Evolutionary conservation across 345 rosid species (phyloP).

Genomic region (Tarenaya hassleriana): DNA sequence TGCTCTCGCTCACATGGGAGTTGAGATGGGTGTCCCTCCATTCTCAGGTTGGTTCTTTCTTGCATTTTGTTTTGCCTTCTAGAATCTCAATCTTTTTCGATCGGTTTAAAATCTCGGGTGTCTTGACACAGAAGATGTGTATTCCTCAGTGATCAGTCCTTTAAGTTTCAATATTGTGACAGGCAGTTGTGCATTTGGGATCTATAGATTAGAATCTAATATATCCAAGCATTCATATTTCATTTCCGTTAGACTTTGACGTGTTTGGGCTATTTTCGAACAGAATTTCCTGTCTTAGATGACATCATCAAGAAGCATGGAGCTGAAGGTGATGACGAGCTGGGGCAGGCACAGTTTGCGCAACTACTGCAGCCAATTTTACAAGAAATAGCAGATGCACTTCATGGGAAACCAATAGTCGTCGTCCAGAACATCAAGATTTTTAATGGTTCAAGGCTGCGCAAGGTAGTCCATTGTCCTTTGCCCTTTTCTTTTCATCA

Average conservation of each 20-base stretch:
- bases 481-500: constrained; percentile 1
- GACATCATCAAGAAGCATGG: constrained; percentile 68
- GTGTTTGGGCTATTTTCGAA: constrained; percentile 10
- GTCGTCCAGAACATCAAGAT: constrained; percentile 48
- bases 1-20: constrained; percentile 74
- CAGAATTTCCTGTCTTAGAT: constrained; percentile 61
- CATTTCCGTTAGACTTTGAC: constrained; percentile 8
- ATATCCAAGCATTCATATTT: background rate
- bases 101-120: too few relatives aligned
- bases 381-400: constrained; percentile 63
- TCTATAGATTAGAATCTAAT: background rate
- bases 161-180: background rate
- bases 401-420: constrained; percentile 42
- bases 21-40: constrained; percentile 85
- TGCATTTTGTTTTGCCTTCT: constrained; percentile 7
- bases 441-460: constrained; percentile 53
- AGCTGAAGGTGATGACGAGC: constrained; percentile 60
- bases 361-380: constrained; percentile 63
- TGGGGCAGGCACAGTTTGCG: constrained; percentile 92
- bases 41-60: constrained; percentile 45
- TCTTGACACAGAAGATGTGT: too few relatives aligned
- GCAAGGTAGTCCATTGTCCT: constrained; percentile 39
- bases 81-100: background rate
- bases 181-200: background rate
- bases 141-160: too few relatives aligned